phyloP scores from a whole-genome alignment of 2,329 filamentous ascomycete genomes.

The Alternaria solani region DNA sequence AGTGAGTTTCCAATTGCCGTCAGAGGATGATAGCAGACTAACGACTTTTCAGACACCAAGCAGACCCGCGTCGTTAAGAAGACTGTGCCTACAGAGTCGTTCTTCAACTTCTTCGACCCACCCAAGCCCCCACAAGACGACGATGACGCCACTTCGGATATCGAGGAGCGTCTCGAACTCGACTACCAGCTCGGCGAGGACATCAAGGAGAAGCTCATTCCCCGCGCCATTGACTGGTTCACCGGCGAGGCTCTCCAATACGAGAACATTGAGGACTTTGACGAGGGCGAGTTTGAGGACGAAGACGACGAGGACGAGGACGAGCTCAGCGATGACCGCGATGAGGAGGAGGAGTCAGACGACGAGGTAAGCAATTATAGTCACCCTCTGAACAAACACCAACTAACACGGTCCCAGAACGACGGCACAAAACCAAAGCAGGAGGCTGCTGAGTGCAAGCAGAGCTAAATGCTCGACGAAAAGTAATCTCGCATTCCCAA shows the following conservation, averaged over 20 bases:
- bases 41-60: constrained; percentile 79
- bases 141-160: constrained; percentile 81
- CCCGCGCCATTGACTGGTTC: constrained; percentile 98
- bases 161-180: constrained; percentile 96
- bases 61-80: constrained; percentile 99
- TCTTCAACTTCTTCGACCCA: constrained; percentile 97
- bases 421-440: constrained; percentile 56
- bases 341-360: constrained; percentile 70
- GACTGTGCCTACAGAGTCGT: constrained; percentile 97
- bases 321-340: constrained; percentile 79
- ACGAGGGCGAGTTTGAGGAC: constrained; percentile 83
- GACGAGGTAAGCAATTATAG: constrained; percentile 45
- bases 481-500: constrained; percentile 9
- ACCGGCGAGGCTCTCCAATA: constrained; percentile 97
- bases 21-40: constrained; percentile 14
- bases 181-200: constrained; percentile 99
- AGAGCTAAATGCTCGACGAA: constrained; percentile 45
- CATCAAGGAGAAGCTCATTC: constrained; percentile 99
- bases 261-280: constrained; percentile 88
- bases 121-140: constrained; percentile 84
- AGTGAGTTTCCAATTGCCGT: constrained; percentile 66
- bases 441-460: constrained; percentile 56
- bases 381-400: neutral
- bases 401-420: constrained; percentile 40
- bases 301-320: constrained; percentile 94